Base-by-base conservation (phyloP, 225 moss, liverwort and hornwort species). In the Thuidium tamariscinum region DNA sequence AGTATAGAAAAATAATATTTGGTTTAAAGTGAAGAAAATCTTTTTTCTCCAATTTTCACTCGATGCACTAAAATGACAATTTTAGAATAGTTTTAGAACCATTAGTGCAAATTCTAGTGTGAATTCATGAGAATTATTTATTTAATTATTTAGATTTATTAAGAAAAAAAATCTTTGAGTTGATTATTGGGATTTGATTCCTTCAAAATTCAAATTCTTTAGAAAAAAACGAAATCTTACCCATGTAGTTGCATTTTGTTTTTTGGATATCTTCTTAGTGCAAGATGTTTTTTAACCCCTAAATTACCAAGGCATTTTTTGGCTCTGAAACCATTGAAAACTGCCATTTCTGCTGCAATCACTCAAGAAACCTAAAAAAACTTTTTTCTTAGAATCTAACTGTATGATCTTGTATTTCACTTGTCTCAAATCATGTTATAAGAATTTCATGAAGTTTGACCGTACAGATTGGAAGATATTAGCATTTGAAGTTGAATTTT, bases 191-290 rank as follows among this genome's bases (percentile, higher is more conserved):
- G 0, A 71, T 29, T 71, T 29, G 16, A 0, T 9, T 71, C 29
- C 10, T 19, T 48, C 3, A 11, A 18, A 46, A 48, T 1, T 7
- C 18, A 1, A 29, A 9, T 17, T 10, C 9, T 5, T 0, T 9
- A 5, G n/a, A n/a, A 23, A 67, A 69, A 69, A 41, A 21, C 16
- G 2, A 30, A 29, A 72, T 30, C 10, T 29, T 18, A 2, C 1
- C 1, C 0, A 72, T 46, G 3, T 29, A 44, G 42, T 9, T 16
- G 2, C 1, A 5, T 42, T 41, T 1, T 13, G 19, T 13, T n/a
- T n/a, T n/a, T n/a, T n/a, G 13, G 4, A 10, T 3, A 18, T 10
- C 29, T 0, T 18, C 29, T 29, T 0, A 18, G 2, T 11, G 2
- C 6, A 44, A 46, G 18, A 18, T 18, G 18, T 49, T 49, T 54